These are phyloP conservation scores for Plectosphaerella cucumerina DNA, from an alignment of 2,329 filamentous ascomycete species.

Conservation along the genomic window DNA sequence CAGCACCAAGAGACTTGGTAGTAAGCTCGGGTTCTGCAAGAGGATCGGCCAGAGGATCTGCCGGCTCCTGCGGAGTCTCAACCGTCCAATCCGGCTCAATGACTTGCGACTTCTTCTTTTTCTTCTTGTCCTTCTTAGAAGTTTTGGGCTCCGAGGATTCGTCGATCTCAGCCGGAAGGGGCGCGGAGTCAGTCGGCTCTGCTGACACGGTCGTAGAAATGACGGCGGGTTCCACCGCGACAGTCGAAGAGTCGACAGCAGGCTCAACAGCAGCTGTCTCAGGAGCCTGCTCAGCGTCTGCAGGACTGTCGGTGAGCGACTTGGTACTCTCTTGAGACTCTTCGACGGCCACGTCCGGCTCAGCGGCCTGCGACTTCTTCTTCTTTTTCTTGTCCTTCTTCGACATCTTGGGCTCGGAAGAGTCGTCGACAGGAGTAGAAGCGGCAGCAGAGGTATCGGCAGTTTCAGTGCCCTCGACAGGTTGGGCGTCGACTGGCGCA, in stretches of 20 bases:
- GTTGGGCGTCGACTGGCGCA: background rate
- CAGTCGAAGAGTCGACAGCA: no score
- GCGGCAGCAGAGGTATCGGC: slow-evolving; percentile 5
- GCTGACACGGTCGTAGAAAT: no score
- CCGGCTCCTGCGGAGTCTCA: slow-evolving; percentile 4
- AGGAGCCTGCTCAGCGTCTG: no score
- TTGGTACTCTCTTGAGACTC: background rate
- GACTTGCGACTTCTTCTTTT: slow-evolving; percentile 17
- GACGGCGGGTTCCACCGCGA: no score
- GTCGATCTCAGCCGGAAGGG: background rate
- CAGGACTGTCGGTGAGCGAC: background rate
- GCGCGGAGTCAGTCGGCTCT: no score
- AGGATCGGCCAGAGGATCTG: background rate
- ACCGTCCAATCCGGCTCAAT: slow-evolving; percentile 6
- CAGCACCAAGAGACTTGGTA: no score
- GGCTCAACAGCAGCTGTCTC: no score
- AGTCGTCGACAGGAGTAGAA: slow-evolving; percentile 11
- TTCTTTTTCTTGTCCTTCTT: slow-evolving; percentile 19
- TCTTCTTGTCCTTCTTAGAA: slow-evolving; percentile 17
- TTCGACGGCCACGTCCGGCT: slow-evolving; percentile 2
- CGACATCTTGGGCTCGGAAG: background rate
- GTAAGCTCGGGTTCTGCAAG: background rate
- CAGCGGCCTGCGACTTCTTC: slow-evolving; percentile 13
- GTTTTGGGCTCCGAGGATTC: slow-evolving; percentile 5
- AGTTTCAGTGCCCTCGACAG: background rate